These are phyloP conservation scores for Macrocystidia cucumis DNA, from an alignment of 1,284 basidiomycete species.

Conservation along the genomic window DNA sequence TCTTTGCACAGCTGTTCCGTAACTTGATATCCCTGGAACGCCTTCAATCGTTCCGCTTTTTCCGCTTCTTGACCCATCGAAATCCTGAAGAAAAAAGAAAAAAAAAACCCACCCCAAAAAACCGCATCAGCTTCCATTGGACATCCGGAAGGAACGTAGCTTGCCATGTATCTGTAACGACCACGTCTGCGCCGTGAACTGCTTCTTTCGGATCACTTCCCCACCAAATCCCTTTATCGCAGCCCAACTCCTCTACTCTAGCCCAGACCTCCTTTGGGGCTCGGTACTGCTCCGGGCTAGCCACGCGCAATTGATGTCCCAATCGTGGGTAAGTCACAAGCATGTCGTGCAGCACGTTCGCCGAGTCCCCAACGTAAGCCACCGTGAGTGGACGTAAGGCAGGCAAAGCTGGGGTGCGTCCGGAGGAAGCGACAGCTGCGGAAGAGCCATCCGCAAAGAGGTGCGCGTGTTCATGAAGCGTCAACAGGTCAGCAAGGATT, in stretches of 20 bases:
- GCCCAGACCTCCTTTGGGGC: slow-evolving; percentile 80
- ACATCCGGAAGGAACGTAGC: slow-evolving; percentile 14
- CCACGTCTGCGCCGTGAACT: slow-evolving; percentile 84
- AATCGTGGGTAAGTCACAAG: slow-evolving; percentile 90
- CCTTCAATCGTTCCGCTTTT: slow-evolving; percentile 80
- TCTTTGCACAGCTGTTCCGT: slow-evolving; percentile 78
- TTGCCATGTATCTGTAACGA: slow-evolving; percentile 94
- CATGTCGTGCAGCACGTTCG: slow-evolving; percentile 98
- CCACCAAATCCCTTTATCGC: slow-evolving; percentile 72
- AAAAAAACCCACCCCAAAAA: slow-evolving; percentile 4
- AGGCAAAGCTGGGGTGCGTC: slow-evolving; percentile 19
- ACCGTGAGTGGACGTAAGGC: slow-evolving; percentile 67
- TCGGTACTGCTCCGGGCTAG: slow-evolving; percentile 71
- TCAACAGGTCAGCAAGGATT: slow-evolving; percentile 89
- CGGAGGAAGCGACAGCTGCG: slow-evolving; percentile 2
- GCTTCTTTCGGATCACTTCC: slow-evolving; percentile 79
- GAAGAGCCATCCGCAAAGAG: slow-evolving; percentile 31
- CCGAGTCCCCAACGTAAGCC: slow-evolving; percentile 92
- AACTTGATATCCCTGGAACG: slow-evolving; percentile 92
- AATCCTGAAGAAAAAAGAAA: slow-evolving; percentile 51
- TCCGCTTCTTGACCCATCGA: slow-evolving; percentile 99
- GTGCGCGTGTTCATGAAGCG: slow-evolving; percentile 72
- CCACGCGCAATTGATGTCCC: slow-evolving; percentile 83
- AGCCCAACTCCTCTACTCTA: slow-evolving; percentile 61
- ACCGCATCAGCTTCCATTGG: too few species aligned